A percentile compares a stretch with the other conserved stretches of the same genome.
These are phyloP conservation scores for Pleurotus eryngii DNA, from an alignment of 768 basidiomycete genomes.

Conservation along the genomic window DNA sequence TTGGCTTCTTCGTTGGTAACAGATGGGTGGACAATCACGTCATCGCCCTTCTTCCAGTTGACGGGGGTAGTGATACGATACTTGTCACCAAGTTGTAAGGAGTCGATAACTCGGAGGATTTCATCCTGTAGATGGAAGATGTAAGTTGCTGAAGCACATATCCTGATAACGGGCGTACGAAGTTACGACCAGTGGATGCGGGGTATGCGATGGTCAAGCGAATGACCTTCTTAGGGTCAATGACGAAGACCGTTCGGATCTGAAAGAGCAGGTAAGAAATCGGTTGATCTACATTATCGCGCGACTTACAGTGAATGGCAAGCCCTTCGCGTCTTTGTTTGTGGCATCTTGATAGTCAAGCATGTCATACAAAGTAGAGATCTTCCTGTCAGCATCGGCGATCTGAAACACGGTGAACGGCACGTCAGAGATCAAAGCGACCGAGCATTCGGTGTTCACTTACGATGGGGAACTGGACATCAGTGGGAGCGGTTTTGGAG, in stretches of 20 bases:
- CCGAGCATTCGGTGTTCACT: slow-evolving; percentile 18
- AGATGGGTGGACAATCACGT: slow-evolving; percentile 88
- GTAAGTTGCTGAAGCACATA: slow-evolving; percentile 29
- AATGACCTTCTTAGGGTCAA: slow-evolving; percentile 96
- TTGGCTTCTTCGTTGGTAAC: slow-evolving; percentile 88
- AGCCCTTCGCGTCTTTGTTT: slow-evolving; percentile 79
- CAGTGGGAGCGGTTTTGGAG: slow-evolving; percentile 63
- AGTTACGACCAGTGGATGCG: slow-evolving; percentile 94
- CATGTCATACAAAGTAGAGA: slow-evolving; percentile 92
- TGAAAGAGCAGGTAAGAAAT: slow-evolving; percentile 20
- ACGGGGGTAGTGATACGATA: slow-evolving; percentile 85
- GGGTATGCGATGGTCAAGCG: slow-evolving; percentile 90
- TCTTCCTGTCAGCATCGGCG: slow-evolving; percentile 83
- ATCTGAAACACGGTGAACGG: slow-evolving; percentile 48
- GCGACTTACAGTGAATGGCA: slow-evolving; percentile 82
- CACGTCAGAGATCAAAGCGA: not conserved
- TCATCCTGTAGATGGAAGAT: not conserved
- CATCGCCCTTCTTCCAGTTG: slow-evolving; percentile 92
- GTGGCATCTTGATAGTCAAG: slow-evolving; percentile 93
- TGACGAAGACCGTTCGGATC: slow-evolving; percentile 96
- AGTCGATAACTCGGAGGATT: slow-evolving; percentile 25
- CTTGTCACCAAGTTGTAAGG: slow-evolving; percentile 89
- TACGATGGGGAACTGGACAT: slow-evolving; percentile 91
- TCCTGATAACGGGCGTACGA: slow-evolving; percentile 28
- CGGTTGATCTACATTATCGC: not conserved